phyloP scores from a whole-genome alignment of 345 rosid genomes.

The Gossypium bickii region DNA sequence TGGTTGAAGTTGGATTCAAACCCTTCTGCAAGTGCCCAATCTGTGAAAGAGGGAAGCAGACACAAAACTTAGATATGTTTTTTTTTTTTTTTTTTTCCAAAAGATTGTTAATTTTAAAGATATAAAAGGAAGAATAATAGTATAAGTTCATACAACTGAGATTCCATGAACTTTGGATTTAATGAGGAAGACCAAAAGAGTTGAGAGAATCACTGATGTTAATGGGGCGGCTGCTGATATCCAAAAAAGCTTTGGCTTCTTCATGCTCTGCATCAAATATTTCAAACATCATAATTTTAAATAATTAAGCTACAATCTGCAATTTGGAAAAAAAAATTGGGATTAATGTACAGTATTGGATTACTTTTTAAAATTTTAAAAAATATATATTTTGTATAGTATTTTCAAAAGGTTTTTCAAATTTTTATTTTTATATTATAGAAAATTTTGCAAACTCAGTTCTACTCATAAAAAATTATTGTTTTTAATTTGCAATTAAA shows the following conservation, averaged over 20 bases:
- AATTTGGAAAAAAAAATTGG: no score
- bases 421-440: no score
- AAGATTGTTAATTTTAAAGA: not conserved
- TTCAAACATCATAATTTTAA: not conserved
- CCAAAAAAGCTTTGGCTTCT: slow-evolving; percentile 90
- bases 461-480: no score
- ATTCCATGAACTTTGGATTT: slow-evolving; percentile 61
- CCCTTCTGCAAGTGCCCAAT: slow-evolving; percentile 91
- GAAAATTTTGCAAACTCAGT: no score
- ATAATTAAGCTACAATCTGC: no score
- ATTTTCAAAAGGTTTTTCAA: no score
- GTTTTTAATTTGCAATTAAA: no score
- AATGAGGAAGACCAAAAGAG: slow-evolving; percentile 44
- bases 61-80: not conserved
- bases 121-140: not conserved
- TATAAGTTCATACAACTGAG: slow-evolving; percentile 52
- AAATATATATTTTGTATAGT: no score
- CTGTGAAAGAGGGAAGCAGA: slow-evolving; percentile 32
- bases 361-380: no score
- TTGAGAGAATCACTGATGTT: slow-evolving; percentile 73
- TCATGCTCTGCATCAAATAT: slow-evolving; percentile 53
- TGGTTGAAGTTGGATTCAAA: slow-evolving; percentile 84
- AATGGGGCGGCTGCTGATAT: slow-evolving; percentile 95
- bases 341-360: no score
- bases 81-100: no score